Evolutionary conservation across 2,329 filamentous ascomycete genomes (phyloP), one percentile per base, ranked within the genome.

Genomic region (Leptographium lundbergii): DNA sequence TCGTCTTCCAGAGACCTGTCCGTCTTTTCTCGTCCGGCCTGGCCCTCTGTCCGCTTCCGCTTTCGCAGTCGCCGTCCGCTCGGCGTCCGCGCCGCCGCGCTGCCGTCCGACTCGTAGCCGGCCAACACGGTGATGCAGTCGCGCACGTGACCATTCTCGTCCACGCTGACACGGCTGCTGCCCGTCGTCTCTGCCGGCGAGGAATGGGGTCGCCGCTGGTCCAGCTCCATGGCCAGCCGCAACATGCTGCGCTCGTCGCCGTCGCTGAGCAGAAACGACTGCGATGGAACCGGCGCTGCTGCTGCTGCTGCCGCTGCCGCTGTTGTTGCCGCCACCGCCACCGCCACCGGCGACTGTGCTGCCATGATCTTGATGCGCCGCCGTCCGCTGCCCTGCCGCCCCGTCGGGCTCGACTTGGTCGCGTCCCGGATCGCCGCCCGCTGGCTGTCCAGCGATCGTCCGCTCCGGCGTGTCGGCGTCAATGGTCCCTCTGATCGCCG

Each of bases 141-240:
- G 10, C 62, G 55, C 10, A 62, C 55, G 5, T 48, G 27, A 29
- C 27, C 27, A 29, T 29, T 29, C 27, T 29, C 27, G 27, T 29
- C 27, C 27, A 29, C 27, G 64, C 61, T 57, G 63, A 61, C 36
- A 64, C 58, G 64, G 36, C 66, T 65, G 14, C 69, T 65, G 60
- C 69, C 47, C 7, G 24, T 17, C 24, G 45, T 57, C 6, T 42
- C 14, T 4, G 24, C 52, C 19, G 60, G 56, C 2, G 61, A 59
- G 13, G 61, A 51, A 29, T 53, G 59, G 9, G 48, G 10, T n/a
- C 14, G n/a, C 9, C 51, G 56, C 71, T 25, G 69, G 71, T 80
- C 78, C 10, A 81, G 67, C 63, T 80, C 77, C n/a, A 75, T 73
- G 3, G 77, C 73, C 6, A 81, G 69, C 56, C 74, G 72, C 55